Conservation (phyloP, 805 yeast species). For the Candida montana region DNA sequence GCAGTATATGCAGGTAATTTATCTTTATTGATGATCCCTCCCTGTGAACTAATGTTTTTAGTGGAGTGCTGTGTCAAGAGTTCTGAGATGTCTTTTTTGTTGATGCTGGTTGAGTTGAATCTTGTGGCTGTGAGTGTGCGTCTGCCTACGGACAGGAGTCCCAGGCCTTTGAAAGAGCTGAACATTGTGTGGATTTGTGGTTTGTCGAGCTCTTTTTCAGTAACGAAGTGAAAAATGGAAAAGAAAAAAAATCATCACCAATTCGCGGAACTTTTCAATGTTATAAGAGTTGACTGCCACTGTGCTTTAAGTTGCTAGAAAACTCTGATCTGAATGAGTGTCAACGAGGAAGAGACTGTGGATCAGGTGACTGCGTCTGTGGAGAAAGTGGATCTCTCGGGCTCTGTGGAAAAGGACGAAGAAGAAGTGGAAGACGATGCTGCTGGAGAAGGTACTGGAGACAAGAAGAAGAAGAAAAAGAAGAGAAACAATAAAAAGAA, state of each 20-base stretch:
- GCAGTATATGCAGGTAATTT: background rate
- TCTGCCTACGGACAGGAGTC: background rate
- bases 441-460: constrained; percentile 20
- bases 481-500: constrained; percentile 54
- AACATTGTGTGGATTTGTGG: background rate
- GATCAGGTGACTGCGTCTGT: background rate
- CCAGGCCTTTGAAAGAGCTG: background rate
- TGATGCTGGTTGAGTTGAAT: background rate
- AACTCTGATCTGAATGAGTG: too few relatives aligned
- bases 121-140: background rate
- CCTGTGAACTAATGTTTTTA: too few relatives aligned
- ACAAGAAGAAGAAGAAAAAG: constrained; percentile 45
- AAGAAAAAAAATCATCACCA: background rate
- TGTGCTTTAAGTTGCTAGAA: too few relatives aligned
- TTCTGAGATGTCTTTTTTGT: too few relatives aligned
- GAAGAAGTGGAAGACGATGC: constrained; percentile 6
- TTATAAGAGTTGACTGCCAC: too few relatives aligned
- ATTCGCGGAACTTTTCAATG: background rate
- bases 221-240: background rate
- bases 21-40: too few relatives aligned
- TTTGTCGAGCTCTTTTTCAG: too few relatives aligned
- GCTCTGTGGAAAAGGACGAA: constrained; percentile 16
- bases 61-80: too few relatives aligned
- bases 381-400: background rate
- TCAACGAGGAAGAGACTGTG: background rate